These are phyloP conservation scores for Pelagomonas calceolata DNA, from an alignment of 108 stramenopile genomes.

Conservation along the genomic window DNA sequence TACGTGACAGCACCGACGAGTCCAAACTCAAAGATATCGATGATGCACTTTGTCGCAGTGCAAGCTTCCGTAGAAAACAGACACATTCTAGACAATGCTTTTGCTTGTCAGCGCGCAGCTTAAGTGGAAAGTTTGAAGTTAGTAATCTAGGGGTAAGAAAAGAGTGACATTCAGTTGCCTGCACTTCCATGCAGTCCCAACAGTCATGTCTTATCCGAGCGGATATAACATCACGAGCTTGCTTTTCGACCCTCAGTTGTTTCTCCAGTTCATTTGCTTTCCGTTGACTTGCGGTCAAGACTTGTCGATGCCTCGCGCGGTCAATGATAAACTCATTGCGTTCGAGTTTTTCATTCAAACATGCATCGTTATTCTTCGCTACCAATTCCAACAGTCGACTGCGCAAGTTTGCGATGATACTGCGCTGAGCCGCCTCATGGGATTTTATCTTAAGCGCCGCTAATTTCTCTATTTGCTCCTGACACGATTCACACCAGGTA, in stretches of 20 bases:
- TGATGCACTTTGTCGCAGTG: slow-evolving; percentile 10
- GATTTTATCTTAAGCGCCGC: too few species aligned
- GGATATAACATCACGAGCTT: not conserved
- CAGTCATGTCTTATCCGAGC: slow-evolving; percentile 10
- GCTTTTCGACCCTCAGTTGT: slow-evolving; percentile 3
- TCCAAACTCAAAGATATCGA: too few species aligned
- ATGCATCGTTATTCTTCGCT: slow-evolving; percentile 7
- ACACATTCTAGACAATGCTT: slow-evolving; percentile 8
- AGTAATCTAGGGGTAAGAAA: not conserved
- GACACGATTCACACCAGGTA: too few species aligned
- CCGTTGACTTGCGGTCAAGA: not conserved
- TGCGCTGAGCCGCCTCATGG: too few species aligned
- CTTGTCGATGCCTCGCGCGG: not conserved
- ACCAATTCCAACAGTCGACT: slow-evolving; percentile 8
- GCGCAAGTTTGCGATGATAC: not conserved
- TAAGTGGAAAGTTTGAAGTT: slow-evolving; percentile 17
- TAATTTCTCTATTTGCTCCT: too few species aligned
- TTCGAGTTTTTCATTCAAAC: slow-evolving; percentile 17
- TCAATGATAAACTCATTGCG: slow-evolving; percentile 27
- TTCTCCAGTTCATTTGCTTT: not conserved
- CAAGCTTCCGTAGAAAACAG: slow-evolving; percentile 13
- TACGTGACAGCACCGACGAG: too few species aligned
- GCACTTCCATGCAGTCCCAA: slow-evolving; percentile 27
- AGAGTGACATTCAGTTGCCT: not conserved
- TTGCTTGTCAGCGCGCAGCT: not conserved